A percentile compares a stretch with the other conserved stretches of the same genome.
phyloP scores from a whole-genome alignment of 75 land plant species.

The Picea glauca region DNA sequence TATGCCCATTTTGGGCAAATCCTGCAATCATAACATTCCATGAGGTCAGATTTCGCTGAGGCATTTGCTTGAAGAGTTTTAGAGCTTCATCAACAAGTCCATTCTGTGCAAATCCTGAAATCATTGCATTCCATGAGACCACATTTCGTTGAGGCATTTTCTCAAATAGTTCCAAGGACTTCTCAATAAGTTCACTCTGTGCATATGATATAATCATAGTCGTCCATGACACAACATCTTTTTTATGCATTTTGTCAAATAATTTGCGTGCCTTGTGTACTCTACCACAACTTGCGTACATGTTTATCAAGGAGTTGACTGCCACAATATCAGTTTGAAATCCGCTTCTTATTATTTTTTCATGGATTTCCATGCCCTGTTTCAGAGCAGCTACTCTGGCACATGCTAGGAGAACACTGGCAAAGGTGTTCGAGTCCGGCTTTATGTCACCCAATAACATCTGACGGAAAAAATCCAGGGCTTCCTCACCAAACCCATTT shows the following conservation, averaged over 20 bases:
- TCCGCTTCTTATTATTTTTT: neutral
- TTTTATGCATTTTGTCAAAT: slow-evolving; percentile 11
- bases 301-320: slow-evolving; percentile 5
- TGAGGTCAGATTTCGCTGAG: slow-evolving; percentile 4
- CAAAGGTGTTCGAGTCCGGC: neutral
- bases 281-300: slow-evolving; percentile 31
- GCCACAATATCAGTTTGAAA: neutral
- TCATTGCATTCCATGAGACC: slow-evolving; percentile 5
- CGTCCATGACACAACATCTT: slow-evolving; percentile 4
- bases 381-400: neutral
- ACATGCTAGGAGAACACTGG: neutral
- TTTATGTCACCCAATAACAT: neutral
- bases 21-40: slow-evolving; percentile 24
- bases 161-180: neutral
- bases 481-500: neutral
- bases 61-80: slow-evolving; percentile 22
- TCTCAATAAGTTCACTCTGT: neutral
- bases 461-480: neutral
- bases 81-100: slow-evolving; percentile 23
- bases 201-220: slow-evolving; percentile 8
- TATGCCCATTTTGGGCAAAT: neutral
- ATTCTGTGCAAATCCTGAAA: slow-evolving; percentile 14
- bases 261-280: slow-evolving; percentile 11
- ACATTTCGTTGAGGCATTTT: neutral
- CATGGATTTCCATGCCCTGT: neutral